These are phyloP conservation scores for Farysia itapuensis DNA, from an alignment of 1,284 basidiomycete genomes.

Conservation along the genomic window DNA sequence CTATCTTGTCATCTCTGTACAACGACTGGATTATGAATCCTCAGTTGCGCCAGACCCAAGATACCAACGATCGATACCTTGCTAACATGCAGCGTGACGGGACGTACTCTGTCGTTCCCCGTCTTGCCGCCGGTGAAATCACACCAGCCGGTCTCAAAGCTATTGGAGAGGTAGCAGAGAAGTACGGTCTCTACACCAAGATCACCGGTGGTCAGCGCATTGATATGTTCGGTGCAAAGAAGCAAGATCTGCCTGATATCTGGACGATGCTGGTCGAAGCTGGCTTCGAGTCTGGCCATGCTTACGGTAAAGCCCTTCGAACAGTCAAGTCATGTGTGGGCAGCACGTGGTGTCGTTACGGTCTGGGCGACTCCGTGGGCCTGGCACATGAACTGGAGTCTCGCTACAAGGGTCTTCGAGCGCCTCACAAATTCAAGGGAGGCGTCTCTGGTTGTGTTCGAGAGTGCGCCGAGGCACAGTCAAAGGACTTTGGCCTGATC, in stretches of 20 bases:
- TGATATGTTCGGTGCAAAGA: conserved; percentile 74
- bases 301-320: conserved; percentile 69
- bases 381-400: conserved; percentile 74
- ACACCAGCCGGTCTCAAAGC: conserved; percentile 72
- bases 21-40: conserved; percentile 73
- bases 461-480: conserved; percentile 67
- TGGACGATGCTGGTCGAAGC: conserved; percentile 72
- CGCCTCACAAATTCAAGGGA: conserved; percentile 75
- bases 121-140: conserved; percentile 71
- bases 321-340: conserved; percentile 69
- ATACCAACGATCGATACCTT: conserved; percentile 70
- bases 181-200: conserved; percentile 68
- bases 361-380: conserved; percentile 75
- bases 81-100: conserved; percentile 78
- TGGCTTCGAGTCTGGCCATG: conserved; percentile 76
- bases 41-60: conserved; percentile 71
- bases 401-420: conserved; percentile 71
- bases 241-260: conserved; percentile 74
- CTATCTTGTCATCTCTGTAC: conserved; percentile 70
- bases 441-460: conserved; percentile 70
- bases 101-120: conserved; percentile 73
- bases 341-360: conserved; percentile 73
- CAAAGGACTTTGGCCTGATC: conserved; percentile 76
- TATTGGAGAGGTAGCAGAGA: conserved; percentile 72
- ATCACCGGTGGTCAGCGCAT: conserved; percentile 66